Percentiles rank a stretch among this genome's conserved stretches.
Evolutionary conservation across 306 rosid genomes (phyloP).

Genomic region (Elaeagnus macrophylla): DNA sequence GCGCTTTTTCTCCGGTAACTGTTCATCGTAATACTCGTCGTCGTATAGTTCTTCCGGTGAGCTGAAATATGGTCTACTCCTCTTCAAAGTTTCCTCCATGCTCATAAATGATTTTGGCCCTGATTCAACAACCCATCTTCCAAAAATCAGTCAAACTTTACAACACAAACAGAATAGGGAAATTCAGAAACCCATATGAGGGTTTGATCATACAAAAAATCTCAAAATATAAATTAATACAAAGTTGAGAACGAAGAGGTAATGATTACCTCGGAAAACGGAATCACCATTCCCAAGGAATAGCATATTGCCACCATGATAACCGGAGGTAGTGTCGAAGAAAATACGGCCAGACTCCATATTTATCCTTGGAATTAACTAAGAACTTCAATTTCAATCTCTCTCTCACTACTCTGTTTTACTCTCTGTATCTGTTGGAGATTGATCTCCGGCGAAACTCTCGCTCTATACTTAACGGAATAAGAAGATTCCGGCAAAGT

Average conservation of each 20-base stretch:
- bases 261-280: constrained; percentile 50
- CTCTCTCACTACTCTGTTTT: background rate
- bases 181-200: background rate
- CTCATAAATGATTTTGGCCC: constrained; percentile 58
- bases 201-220: background rate
- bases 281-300: constrained; percentile 63
- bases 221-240: background rate
- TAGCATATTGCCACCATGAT: constrained; percentile 59
- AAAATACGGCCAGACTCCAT: constrained; percentile 73
- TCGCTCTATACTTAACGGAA: constrained; percentile 2
- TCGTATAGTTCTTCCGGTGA: constrained; percentile 72
- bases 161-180: background rate
- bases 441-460: background rate
- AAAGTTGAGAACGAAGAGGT: background rate
- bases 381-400: background rate
- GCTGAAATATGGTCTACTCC: constrained; percentile 61
- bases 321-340: constrained; percentile 39
- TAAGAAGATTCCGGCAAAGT: background rate
- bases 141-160: background rate
- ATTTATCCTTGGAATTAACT: background rate
- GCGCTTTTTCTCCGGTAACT: constrained; percentile 92
- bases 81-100: constrained; percentile 69
- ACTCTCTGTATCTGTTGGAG: background rate
- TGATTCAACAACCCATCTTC: constrained; percentile 13
- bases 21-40: constrained; percentile 85